Conservation (phyloP, 2,329 filamentous ascomycete genomes). For the Nothophoma quercina region DNA sequence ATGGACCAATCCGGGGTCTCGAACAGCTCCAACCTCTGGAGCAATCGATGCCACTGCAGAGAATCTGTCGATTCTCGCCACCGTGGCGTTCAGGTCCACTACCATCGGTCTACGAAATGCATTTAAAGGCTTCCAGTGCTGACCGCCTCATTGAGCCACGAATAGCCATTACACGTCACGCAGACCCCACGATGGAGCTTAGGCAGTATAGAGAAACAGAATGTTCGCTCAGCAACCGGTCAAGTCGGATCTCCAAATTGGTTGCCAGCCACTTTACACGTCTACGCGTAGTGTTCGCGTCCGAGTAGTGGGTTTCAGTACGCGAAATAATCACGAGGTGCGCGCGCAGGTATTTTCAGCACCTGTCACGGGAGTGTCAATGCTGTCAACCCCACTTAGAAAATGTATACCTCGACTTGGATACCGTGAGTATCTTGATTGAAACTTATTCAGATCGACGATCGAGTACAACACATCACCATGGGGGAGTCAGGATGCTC, state of each 20-base stretch:
- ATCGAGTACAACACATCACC: conserved; percentile 13
- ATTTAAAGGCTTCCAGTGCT: background rate
- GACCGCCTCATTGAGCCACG: background rate
- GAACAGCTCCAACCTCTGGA: background rate
- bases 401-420: conserved; percentile 4
- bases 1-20: background rate
- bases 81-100: background rate
- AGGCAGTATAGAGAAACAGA: background rate
- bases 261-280: conserved; percentile 10
- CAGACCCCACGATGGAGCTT: background rate
- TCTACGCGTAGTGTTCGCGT: conserved; percentile 10
- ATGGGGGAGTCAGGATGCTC: conserved; percentile 4
- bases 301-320: conserved; percentile 11
- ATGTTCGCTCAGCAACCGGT: background rate
- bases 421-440: conserved; percentile 7
- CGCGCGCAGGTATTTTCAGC: conserved; percentile 12
- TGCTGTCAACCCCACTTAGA: conserved; percentile 14
- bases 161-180: conserved; percentile 1
- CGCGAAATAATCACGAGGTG: conserved; percentile 11
- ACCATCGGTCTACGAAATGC: background rate
- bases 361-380: conserved; percentile 10
- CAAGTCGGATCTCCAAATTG: background rate
- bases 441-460: conserved; percentile 3
- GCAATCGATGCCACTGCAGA: background rate
- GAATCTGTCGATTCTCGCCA: conserved; percentile 2